phyloP scores from a whole-genome alignment of 1,284 basidiomycete genomes.

The Meira nashicola region DNA sequence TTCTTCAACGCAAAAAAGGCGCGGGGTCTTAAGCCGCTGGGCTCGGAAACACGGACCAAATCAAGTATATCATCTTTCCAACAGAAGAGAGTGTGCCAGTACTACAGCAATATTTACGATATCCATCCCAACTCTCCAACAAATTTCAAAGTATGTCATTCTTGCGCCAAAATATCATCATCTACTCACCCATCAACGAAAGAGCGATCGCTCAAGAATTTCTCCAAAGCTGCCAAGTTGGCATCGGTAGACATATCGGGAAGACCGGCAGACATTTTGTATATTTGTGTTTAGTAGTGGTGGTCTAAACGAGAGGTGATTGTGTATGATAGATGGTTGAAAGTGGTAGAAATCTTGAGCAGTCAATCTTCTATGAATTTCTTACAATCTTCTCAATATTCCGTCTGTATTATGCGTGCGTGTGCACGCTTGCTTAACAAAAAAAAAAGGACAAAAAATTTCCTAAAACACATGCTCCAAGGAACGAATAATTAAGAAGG shows the following conservation, averaged over 20 bases:
- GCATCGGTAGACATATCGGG: conserved; percentile 47
- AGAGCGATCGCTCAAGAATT: conserved; percentile 44
- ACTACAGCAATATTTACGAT: no score
- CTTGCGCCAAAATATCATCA: neutral
- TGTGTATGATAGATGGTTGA: neutral
- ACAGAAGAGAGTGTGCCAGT: neutral
- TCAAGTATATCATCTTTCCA: conserved; percentile 43
- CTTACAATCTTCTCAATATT: neutral
- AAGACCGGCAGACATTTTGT: conserved; percentile 17
- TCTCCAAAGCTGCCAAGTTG: conserved; percentile 42
- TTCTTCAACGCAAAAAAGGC: conserved; percentile 51
- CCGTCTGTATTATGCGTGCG: neutral
- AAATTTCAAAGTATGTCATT: neutral
- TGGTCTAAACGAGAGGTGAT: neutral
- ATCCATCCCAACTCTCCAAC: neutral
- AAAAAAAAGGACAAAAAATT: neutral
- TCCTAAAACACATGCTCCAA: no score
- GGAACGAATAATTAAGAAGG: no score
- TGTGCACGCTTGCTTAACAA: neutral
- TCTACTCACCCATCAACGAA: conserved; percentile 51
- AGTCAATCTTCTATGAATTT: neutral
- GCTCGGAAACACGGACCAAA: conserved; percentile 55
- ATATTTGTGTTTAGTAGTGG: neutral
- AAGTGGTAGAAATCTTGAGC: neutral
- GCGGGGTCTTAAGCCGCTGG: conserved; percentile 54